Evolutionary conservation across 116 monocot species (phyloP).

Genomic region (Cymodocea nodosa): DNA sequence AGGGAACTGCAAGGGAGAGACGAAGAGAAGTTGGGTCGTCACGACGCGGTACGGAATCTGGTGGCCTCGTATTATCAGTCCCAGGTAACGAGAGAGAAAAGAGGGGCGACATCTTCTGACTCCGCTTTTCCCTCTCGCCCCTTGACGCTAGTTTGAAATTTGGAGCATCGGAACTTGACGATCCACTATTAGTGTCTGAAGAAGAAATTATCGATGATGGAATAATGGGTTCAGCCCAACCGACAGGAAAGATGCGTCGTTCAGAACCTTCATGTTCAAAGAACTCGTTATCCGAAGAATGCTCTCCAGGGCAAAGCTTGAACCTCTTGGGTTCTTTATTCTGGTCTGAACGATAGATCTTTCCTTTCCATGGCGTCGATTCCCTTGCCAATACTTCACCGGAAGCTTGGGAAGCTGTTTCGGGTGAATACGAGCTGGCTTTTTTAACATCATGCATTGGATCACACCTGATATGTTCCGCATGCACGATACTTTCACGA

Average conservation of each 20-base stretch:
- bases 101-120: conserved; percentile 11
- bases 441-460: conserved; percentile 5
- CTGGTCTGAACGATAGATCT: neutral
- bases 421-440: conserved; percentile 10
- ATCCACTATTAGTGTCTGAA: neutral
- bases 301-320: conserved; percentile 2
- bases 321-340: conserved; percentile 27
- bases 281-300: conserved; percentile 5
- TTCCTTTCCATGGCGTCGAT: neutral
- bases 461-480: conserved; percentile 8
- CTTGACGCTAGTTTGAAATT: conserved; percentile 40
- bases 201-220: neutral
- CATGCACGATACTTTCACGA: neutral
- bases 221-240: conserved; percentile 2
- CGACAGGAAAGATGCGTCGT: conserved; percentile 20
- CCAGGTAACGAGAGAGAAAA: conserved; percentile 6
- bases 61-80: conserved; percentile 3
- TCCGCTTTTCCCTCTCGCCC: conserved; percentile 9
- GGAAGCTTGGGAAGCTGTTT: conserved; percentile 5
- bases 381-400: conserved; percentile 3
- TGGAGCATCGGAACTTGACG: neutral
- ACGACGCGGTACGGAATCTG: neutral
- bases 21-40: conserved; percentile 46
- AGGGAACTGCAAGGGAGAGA: conserved; percentile 47
- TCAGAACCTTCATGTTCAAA: conserved; percentile 8